phyloP scores from a whole-genome alignment of 2,329 filamentous ascomycete genomes.

The Penicillium carneum region DNA sequence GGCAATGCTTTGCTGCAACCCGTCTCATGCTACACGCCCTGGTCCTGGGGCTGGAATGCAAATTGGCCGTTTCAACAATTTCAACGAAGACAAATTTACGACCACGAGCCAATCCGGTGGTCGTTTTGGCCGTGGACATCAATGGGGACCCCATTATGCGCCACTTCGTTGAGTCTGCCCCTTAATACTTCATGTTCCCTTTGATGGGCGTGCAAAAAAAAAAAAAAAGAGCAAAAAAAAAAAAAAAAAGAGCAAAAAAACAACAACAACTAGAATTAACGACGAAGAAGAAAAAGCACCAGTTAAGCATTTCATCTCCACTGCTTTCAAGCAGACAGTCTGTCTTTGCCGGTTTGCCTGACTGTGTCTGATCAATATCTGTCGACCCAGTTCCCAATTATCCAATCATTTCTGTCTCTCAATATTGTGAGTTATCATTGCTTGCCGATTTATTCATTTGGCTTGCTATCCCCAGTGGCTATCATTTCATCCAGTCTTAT shows the following conservation, averaged over 20 bases:
- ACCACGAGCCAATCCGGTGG: conserved; percentile 50
- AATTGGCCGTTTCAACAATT: conserved; percentile 65
- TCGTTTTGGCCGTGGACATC: conserved; percentile 47
- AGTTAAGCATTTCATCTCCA: background rate
- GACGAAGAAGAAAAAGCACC: background rate
- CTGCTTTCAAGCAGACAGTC: conserved; percentile 1
- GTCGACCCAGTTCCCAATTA: conserved; percentile 7
- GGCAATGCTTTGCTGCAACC: conserved; percentile 98
- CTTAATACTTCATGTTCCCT: background rate
- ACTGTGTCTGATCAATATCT: conserved; percentile 7
- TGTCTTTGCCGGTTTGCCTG: background rate
- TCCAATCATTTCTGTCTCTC: conserved; percentile 15
- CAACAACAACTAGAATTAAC: background rate
- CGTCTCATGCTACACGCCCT: conserved; percentile 84
- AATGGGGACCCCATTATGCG: conserved; percentile 49
- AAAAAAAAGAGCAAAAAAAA: background rate
- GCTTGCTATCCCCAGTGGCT: conserved; percentile 23
- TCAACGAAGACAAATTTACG: conserved; percentile 51
- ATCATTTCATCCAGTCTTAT: conserved; percentile 16
- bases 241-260: background rate
- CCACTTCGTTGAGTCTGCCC: conserved; percentile 45
- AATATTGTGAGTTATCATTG: conserved; percentile 23
- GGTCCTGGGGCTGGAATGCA: conserved; percentile 79
- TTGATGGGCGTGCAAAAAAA: background rate
- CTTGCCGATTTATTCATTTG: conserved; percentile 32